phyloP scores from a whole-genome alignment of 108 stramenopile genomes.

The Asterionellopsis glacialis region DNA sequence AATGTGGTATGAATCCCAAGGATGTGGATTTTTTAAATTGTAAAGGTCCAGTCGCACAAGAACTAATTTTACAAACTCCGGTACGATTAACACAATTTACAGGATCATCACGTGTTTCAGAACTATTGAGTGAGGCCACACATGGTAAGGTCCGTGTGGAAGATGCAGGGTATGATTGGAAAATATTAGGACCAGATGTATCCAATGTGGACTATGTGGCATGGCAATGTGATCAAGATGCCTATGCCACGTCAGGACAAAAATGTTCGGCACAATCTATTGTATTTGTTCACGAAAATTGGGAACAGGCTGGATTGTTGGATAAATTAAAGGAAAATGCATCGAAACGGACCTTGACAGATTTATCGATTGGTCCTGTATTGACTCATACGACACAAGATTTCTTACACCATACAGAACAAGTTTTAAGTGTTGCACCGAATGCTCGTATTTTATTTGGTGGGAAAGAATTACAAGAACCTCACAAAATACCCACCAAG shows the following conservation, averaged over 20 bases:
- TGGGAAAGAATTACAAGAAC: constrained; percentile 73
- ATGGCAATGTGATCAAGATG: constrained; percentile 98
- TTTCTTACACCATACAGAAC: constrained; percentile 78
- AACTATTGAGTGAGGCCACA: constrained; percentile 69
- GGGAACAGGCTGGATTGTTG: constrained; percentile 78
- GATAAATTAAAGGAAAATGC: constrained; percentile 79
- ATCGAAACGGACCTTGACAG: constrained; percentile 67
- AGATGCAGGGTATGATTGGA: constrained; percentile 99
- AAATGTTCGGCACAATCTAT: constrained; percentile 98
- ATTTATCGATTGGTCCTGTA: constrained; percentile 92
- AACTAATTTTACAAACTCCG: constrained; percentile 72
- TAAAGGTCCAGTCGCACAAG: constrained; percentile 82
- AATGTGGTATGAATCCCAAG: constrained; percentile 87
- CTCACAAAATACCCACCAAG: constrained; percentile 76
- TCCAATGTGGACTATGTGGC: constrained; percentile 92
- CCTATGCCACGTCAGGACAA: constrained; percentile 94
- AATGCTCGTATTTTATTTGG: constrained; percentile 92
- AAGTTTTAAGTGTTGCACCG: constrained; percentile 58
- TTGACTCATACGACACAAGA: constrained; percentile 86
- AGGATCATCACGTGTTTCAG: constrained; percentile 87
- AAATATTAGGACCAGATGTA: constrained; percentile 93
- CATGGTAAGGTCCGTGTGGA: constrained; percentile 93
- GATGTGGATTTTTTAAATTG: constrained; percentile 94
- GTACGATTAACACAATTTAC: constrained; percentile 96
- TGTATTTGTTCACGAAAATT: constrained; percentile 93